Base-by-base conservation (phyloP, 768 basidiomycete species). In the Phlebiopsis gigantea region DNA sequence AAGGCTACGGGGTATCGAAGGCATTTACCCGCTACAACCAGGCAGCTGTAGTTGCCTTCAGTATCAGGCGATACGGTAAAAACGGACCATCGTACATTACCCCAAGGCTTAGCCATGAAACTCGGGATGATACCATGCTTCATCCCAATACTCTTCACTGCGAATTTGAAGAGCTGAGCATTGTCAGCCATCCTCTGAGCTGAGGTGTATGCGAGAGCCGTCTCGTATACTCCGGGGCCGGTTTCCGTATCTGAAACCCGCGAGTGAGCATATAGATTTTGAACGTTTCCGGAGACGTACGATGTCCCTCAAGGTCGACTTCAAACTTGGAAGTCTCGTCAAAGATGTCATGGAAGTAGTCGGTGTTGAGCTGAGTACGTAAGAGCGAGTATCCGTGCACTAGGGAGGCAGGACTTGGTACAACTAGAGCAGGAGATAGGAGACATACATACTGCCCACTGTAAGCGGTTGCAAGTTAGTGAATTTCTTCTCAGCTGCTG, bases 21-120 rank as follows among this genome's bases (percentile, higher is more conserved):
- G 21, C 28, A 64, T 78, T 61, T 44, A 91, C 93, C 96, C 97
- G 61, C 93, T 94, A 68, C 93, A 95, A 2, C 97, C 97, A 31
- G 97, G 95, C 61, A 98, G 81, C 90, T 97, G 41, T 6, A 15
- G 9, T 8, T 39, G 1, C 22, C 53, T 39, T 29, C 41, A 43
- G 7, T 17, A 31, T 6, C 34, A 14, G 29, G 4, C 5, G 4
- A 17, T 14, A 47, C 7, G 30, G 42, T 28, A 60, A 10, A 5
- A 24, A 31, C 26, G 47, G 21, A 56, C 7, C 30, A 12, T 75
- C 87, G 66, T 66, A 94, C 93, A 65, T 92, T 85, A 29, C 85
- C 87, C 90, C 92, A 97, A 24, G 95, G 95, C 65, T 98, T 98
- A 0, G 95, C 94, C 96, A 98, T 98, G 72, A 99, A 99, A 58